Evolutionary conservation across 768 basidiomycete species (phyloP).

Genomic region (Hygrocybe coccinea): DNA sequence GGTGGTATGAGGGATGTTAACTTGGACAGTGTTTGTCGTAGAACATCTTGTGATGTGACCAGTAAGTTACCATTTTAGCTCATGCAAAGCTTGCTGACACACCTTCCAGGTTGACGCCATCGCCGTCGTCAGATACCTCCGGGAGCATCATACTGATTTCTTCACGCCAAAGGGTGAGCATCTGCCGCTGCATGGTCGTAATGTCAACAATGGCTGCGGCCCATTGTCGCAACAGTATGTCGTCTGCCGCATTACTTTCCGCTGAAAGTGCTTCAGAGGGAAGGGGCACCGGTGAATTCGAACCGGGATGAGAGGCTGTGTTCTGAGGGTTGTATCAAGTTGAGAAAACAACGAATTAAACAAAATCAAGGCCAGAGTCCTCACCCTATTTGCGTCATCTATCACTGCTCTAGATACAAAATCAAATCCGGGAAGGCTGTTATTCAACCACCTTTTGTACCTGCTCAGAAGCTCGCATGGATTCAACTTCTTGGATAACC

Average conservation of each 20-base stretch:
- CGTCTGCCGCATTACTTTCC: slow-evolving; percentile 58
- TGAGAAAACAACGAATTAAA: neutral
- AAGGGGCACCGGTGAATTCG: slow-evolving; percentile 27
- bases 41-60: slow-evolving; percentile 41
- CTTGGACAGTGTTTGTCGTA: slow-evolving; percentile 47
- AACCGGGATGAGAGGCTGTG: slow-evolving; percentile 5
- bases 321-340: neutral
- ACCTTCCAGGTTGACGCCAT: slow-evolving; percentile 49
- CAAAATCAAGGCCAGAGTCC: neutral
- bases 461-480: slow-evolving; percentile 65
- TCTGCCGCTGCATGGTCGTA: slow-evolving; percentile 47
- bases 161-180: slow-evolving; percentile 60
- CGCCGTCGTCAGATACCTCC: slow-evolving; percentile 30
- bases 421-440: slow-evolving; percentile 40
- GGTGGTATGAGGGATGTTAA: slow-evolving; percentile 52
- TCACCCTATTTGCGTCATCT: slow-evolving; percentile 32
- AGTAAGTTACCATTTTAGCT: neutral
- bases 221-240: slow-evolving; percentile 58
- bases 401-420: slow-evolving; percentile 30
- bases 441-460: slow-evolving; percentile 73
- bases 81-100: slow-evolving; percentile 5
- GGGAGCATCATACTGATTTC: slow-evolving; percentile 62
- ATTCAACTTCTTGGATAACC: slow-evolving; percentile 3
- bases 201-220: slow-evolving; percentile 69
- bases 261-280: slow-evolving; percentile 45